Base-by-base conservation (phyloP, 176 grass and related monocot genomes). In the Leersia perrieri region DNA sequence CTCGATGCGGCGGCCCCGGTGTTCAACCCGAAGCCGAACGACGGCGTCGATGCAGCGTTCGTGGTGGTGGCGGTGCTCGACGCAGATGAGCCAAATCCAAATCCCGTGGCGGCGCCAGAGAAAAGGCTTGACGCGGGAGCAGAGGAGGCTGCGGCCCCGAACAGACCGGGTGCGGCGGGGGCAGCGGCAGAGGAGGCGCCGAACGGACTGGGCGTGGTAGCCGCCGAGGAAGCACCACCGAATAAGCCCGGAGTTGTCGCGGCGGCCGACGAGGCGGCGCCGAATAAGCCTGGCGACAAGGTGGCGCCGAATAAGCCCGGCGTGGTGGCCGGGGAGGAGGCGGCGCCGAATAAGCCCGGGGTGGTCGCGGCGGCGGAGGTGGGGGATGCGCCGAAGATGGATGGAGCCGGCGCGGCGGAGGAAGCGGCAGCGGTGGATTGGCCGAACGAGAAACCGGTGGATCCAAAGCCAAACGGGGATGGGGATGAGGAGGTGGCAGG, bases 391-490 rank as follows among this genome's bases (percentile, higher is more conserved):
- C 76, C 83, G 74, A 86, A 92, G 47, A 77, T 27, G 58, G 84
- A 60, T 10, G 73, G 3, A 1, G 78, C 55, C 12, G 64, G 62
- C 2, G 89, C 36, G 38, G 82, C 55, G 57, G 86, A 66, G 32
- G 88, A 60, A 39, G 47, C 33, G 45, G 89, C 36, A 0, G 83
- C 28, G 20, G 68, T 30, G 45, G 84, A 72, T 6, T 80, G 55
- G 31, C 80, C 28, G 63, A 79, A 85, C 45, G 80, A 75, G 58
- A 87, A 85, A 22, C 74, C 68, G 16, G 29, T 75, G 60, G 81
- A 60, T 49, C 80, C 76, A 63, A 88, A 93, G 22, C 85, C 88
- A 25, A 76, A 87, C 23, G 93, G 36, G 63, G 90, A 85, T 25
- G 83, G 15, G 42, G 84, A 61, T 41, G 93, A 69, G 47, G 70